Evolutionary conservation across 1,284 basidiomycete genomes (phyloP).

Genomic region (Gymnopus androsaceus): DNA sequence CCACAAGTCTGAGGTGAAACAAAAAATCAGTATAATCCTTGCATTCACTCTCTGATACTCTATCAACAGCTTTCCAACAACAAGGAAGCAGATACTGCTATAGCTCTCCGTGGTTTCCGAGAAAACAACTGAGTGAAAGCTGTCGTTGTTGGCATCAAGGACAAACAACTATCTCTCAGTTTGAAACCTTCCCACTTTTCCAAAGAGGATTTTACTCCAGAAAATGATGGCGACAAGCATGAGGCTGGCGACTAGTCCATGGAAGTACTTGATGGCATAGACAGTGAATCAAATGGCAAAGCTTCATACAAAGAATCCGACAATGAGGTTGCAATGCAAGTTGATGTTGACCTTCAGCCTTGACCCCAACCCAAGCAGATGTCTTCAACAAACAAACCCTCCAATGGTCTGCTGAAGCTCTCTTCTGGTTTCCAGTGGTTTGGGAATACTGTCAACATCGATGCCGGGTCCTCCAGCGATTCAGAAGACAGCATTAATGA

Average conservation of each 20-base stretch:
- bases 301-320: conserved; percentile 24
- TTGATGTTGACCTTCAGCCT: conserved; percentile 39
- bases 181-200: too few relatives aligned
- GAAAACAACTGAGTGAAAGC: conserved; percentile 88
- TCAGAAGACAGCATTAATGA: conserved; percentile 53
- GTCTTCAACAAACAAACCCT: conserved; percentile 18
- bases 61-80: conserved; percentile 90
- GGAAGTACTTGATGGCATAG: too few relatives aligned
- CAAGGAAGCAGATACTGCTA: conserved; percentile 73
- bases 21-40: too few relatives aligned
- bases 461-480: conserved; percentile 36
- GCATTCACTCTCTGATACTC: too few relatives aligned
- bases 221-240: conserved; percentile 36
- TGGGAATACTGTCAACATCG: conserved; percentile 33
- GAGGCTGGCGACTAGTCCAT: conserved; percentile 35
- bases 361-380: conserved; percentile 30
- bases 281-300: too few relatives aligned
- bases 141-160: too few relatives aligned
- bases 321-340: conserved; percentile 37
- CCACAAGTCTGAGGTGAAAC: too few relatives aligned
- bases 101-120: conserved; percentile 82
- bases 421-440: conserved; percentile 74
- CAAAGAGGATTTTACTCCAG: conserved; percentile 52
- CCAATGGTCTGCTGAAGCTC: too few relatives aligned
- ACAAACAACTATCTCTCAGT: too few relatives aligned